A percentile compares a stretch with the other conserved stretches of the same genome.
phyloP scores from a whole-genome alignment of 23 red algal species.

The Gracilariopsis chorda region DNA sequence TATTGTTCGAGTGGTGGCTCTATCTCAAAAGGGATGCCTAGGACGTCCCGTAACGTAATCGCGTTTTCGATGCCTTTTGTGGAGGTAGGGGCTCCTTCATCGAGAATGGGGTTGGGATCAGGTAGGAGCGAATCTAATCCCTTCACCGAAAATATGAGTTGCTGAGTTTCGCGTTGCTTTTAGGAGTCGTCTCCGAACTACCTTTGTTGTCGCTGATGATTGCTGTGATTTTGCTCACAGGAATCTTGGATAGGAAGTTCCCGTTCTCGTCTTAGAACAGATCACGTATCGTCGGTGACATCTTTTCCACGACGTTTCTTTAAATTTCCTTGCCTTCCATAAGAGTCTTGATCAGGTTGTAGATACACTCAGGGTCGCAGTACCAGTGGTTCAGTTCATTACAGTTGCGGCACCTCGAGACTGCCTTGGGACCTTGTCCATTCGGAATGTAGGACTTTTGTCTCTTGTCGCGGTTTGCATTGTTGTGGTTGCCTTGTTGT shows the following conservation, averaged over 20 bases:
- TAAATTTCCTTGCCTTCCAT: too few relatives aligned
- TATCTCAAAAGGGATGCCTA: not conserved
- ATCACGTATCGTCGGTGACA: not conserved
- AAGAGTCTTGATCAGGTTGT: too few relatives aligned
- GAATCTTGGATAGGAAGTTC: not conserved
- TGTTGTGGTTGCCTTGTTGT: not conserved
- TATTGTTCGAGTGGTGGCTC: not conserved
- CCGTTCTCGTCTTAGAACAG: not conserved
- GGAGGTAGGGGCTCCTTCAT: too few relatives aligned
- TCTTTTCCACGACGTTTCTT: too few relatives aligned
- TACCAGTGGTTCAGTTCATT: too few relatives aligned
- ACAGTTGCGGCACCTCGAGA: too few relatives aligned
- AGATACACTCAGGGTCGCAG: too few relatives aligned
- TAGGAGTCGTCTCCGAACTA: not conserved
- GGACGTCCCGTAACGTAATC: not conserved
- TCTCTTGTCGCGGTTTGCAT: not conserved
- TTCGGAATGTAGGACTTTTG: not conserved
- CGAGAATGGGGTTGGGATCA: too few relatives aligned
- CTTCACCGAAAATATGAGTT: constrained; percentile 22
- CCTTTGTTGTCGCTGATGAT: not conserved
- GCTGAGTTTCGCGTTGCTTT: not conserved
- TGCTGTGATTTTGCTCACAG: not conserved
- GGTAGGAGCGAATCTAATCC: too few relatives aligned
- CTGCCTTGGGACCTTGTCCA: not conserved
- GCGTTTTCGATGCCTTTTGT: not conserved